Evolutionary conservation across 1,139 yeast species (phyloP).

Genomic region (Zygosaccharomyces pseudobailii): DNA sequence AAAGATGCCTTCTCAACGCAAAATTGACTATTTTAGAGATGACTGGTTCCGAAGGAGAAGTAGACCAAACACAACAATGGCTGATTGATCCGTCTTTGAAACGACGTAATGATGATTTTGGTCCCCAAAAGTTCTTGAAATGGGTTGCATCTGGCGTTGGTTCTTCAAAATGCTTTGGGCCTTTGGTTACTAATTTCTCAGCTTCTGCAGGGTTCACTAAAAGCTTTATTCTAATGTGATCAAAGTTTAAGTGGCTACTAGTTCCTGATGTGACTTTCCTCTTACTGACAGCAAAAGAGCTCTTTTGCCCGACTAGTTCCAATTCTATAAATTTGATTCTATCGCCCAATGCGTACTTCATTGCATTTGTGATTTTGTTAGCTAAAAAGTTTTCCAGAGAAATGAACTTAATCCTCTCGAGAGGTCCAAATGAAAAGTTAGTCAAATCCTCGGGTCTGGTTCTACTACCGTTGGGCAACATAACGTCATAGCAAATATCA

Average conservation of each 20-base stretch:
- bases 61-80: slow-evolving; percentile 85
- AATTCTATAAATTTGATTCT: slow-evolving; percentile 46
- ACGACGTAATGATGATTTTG: slow-evolving; percentile 76
- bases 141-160: slow-evolving; percentile 52
- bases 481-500: slow-evolving; percentile 58
- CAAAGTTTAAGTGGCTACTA: slow-evolving; percentile 26
- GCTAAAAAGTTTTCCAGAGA: slow-evolving; percentile 64
- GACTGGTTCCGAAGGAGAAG: slow-evolving; percentile 57
- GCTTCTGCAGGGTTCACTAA: slow-evolving; percentile 67
- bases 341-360: slow-evolving; percentile 62
- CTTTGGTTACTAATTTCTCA: slow-evolving; percentile 79
- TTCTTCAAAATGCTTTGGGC: slow-evolving; percentile 57
- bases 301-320: slow-evolving; percentile 24
- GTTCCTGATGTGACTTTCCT: slow-evolving; percentile 41
- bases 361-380: slow-evolving; percentile 54
- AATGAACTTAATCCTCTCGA: slow-evolving; percentile 68
- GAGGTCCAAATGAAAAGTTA: slow-evolving; percentile 49
- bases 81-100: slow-evolving; percentile 86
- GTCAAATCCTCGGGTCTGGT: slow-evolving; percentile 22
- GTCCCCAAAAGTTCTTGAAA: slow-evolving; percentile 88
- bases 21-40: slow-evolving; percentile 62
- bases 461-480: slow-evolving; percentile 32
- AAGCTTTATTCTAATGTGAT: slow-evolving; percentile 52
- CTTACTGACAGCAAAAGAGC: slow-evolving; percentile 44
- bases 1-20: slow-evolving; percentile 58